Conservation (phyloP, 23 red algal genomes). For the Chondrus crispus region DNA sequence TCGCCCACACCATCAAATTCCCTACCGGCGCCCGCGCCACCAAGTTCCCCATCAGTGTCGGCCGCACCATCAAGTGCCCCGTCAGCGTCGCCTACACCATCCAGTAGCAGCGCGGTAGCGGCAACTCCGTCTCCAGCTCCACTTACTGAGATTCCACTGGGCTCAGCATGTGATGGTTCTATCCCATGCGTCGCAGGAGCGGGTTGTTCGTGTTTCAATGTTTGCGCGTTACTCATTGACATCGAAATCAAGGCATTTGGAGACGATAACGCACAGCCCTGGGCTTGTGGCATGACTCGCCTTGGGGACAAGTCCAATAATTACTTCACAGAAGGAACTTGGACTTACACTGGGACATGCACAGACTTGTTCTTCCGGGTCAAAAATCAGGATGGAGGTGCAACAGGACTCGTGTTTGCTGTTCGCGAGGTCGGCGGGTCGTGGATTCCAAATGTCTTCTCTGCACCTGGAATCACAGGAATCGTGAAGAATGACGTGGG, state of each 20-base stretch:
- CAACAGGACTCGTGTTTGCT: not conserved
- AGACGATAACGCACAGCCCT: not conserved
- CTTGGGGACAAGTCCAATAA: not conserved
- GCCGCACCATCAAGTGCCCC: not conserved
- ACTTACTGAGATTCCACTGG: no score
- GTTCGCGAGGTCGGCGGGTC: not conserved
- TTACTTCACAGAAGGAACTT: not conserved
- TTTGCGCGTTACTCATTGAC: not conserved
- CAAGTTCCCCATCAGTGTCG: not conserved
- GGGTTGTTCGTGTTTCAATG: not conserved
- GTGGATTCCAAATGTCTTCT: not conserved
- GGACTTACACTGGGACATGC: not conserved
- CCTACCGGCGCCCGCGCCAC: no score
- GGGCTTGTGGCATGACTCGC: not conserved
- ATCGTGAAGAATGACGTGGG: not conserved
- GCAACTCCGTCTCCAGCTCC: no score
- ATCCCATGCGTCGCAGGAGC: not conserved
- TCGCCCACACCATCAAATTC: not conserved
- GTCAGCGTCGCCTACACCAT: not conserved
- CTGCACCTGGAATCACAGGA: not conserved
- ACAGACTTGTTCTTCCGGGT: not conserved
- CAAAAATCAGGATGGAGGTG: not conserved
- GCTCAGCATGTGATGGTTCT: not conserved
- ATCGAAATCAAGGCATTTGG: not conserved
- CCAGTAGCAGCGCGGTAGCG: no score